phyloP scores from a whole-genome alignment of 176 grass and related monocot genomes.

The Thinopyrum elongatum region DNA sequence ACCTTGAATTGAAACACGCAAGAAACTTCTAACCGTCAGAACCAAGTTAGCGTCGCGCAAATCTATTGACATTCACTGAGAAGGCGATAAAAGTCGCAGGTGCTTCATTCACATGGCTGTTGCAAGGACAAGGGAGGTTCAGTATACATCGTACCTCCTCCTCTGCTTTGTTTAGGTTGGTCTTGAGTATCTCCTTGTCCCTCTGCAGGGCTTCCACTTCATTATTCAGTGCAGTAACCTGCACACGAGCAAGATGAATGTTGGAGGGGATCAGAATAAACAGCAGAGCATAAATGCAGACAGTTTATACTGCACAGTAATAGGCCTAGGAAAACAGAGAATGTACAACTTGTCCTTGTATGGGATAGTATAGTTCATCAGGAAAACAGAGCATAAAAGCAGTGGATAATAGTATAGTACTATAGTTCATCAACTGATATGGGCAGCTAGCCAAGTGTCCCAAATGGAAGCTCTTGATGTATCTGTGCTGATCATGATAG shows the following conservation, averaged over 20 bases:
- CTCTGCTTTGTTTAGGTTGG: conserved; percentile 82
- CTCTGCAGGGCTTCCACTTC: conserved; percentile 62
- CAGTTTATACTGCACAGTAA: too few relatives aligned
- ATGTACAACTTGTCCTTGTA: too few relatives aligned
- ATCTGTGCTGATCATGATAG: too few relatives aligned
- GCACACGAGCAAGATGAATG: not conserved
- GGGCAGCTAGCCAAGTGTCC: too few relatives aligned
- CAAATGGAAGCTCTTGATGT: too few relatives aligned
- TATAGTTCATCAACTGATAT: too few relatives aligned
- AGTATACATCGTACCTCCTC: conserved; percentile 54
- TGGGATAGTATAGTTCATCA: too few relatives aligned
- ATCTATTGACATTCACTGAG: not conserved
- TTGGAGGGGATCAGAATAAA: not conserved
- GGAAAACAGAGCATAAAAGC: too few relatives aligned
- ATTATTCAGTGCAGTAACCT: conserved; percentile 42
- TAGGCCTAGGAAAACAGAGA: too few relatives aligned
- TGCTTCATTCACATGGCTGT: too few relatives aligned
- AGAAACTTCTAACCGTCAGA: not conserved
- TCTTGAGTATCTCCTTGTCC: conserved; percentile 65
- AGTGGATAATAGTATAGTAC: too few relatives aligned
- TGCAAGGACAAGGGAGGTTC: not conserved
- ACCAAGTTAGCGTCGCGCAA: not conserved
- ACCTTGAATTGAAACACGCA: conserved; percentile 39
- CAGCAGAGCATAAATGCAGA: too few relatives aligned
- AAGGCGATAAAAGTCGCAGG: not conserved